Evolutionary conservation across 2,329 filamentous ascomycete species (phyloP).

Genomic region (Elsinoe fawcettii): DNA sequence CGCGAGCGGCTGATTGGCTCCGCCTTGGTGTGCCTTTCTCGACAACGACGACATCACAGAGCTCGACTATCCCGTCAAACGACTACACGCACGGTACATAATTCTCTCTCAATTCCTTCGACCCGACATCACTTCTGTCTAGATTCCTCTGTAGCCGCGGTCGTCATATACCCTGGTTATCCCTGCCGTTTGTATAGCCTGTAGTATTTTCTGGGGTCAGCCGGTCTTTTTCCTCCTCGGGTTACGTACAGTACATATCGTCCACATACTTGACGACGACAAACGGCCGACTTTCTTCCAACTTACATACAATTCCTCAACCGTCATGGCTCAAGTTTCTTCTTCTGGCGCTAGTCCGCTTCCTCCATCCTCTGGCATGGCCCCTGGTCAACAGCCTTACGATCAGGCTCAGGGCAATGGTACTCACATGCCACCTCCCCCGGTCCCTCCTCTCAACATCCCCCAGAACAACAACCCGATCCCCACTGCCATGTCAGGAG

Average conservation of each 20-base stretch:
- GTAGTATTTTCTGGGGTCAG: neutral
- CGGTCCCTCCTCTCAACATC: slow-evolving; percentile 75
- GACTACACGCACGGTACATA: slow-evolving; percentile 6
- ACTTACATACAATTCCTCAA: neutral
- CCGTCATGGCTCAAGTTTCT: slow-evolving; percentile 68
- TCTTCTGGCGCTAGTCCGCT: slow-evolving; percentile 57
- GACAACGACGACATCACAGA: neutral
- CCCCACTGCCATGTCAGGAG: slow-evolving; percentile 69
- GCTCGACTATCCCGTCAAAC: neutral
- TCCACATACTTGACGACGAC: slow-evolving; percentile 11
- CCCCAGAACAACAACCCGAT: slow-evolving; percentile 95
- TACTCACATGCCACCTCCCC: slow-evolving; percentile 75
- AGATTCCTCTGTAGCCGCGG: slow-evolving; percentile 5
- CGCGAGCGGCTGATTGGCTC: slow-evolving; percentile 8
- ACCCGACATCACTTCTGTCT: neutral
- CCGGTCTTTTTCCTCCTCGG: neutral
- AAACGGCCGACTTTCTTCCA: slow-evolving; percentile 65
- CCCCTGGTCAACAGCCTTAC: slow-evolving; percentile 59
- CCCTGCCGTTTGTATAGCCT: slow-evolving; percentile 14
- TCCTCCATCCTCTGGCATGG: slow-evolving; percentile 60
- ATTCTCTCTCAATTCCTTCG: slow-evolving; percentile 6
- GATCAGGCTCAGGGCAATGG: slow-evolving; percentile 57
- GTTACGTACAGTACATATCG: slow-evolving; percentile 1
- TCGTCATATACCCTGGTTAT: neutral
- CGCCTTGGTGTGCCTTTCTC: neutral